Conservation (phyloP, 176 grass and related monocot species). For the Carex pumila region DNA sequence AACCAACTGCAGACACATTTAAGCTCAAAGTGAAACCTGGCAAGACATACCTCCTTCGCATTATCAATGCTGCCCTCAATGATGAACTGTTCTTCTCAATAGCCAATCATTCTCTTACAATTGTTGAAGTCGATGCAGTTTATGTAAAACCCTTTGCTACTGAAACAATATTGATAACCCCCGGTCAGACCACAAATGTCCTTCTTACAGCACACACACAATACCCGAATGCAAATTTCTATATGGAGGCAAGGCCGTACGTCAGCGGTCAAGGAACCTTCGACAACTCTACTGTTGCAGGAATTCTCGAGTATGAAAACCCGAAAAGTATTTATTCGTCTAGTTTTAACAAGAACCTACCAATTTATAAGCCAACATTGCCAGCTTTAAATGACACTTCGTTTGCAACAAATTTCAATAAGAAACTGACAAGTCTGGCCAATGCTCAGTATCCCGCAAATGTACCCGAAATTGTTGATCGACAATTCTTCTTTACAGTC, state of each 20-base stretch:
- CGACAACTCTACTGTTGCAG: constrained; percentile 74
- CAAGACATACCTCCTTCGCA: constrained; percentile 53
- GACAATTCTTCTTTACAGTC: constrained; percentile 60
- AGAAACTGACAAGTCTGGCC: constrained; percentile 54
- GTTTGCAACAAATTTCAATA: constrained; percentile 45
- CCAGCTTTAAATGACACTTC: constrained; percentile 56
- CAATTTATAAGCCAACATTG: constrained; percentile 21
- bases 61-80: constrained; percentile 74
- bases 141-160: constrained; percentile 64
- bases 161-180: constrained; percentile 40
- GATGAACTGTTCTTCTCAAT: constrained; percentile 82
- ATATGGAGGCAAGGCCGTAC: constrained; percentile 47
- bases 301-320: constrained; percentile 45
- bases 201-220: constrained; percentile 32
- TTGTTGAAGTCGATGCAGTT: constrained; percentile 57
- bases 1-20: constrained; percentile 35
- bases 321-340: neutral
- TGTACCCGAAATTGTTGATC: constrained; percentile 34
- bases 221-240: constrained; percentile 20
- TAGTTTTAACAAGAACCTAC: constrained; percentile 31
- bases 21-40: constrained; percentile 41
- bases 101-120: constrained; percentile 59
- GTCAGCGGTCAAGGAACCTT: constrained; percentile 46
- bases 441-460: constrained; percentile 42
- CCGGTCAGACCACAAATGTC: constrained; percentile 59